Evolutionary conservation across 176 grass and related monocot genomes (phyloP), one percentile per base, ranked within the genome.

Genomic region (Oryza officinalis): DNA sequence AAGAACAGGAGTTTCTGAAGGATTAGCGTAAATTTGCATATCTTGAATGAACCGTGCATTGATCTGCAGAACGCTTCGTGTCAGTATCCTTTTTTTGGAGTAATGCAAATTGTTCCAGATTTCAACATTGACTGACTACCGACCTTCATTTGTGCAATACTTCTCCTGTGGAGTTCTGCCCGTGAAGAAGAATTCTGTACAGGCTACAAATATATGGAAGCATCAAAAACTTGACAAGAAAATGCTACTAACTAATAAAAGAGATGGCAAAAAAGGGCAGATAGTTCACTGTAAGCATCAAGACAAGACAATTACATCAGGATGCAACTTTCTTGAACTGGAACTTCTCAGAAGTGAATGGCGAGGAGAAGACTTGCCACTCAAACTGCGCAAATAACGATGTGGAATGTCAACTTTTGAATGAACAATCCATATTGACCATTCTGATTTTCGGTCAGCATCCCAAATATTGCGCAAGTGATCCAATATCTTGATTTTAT

Each of bases 341-440:
- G 86, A 91, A 84, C 81, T 80, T 73, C 92, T 94, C 72, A 69
- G 87, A 76, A 91, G 85, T 49, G 86, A 80, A 81, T 94, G 94
- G 13, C 85, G 91, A 80, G 94, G 88, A 76, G 90, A 96, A 14
- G 86, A 92, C 17, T 90, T 89, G n/a, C 87, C 82, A 72, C 77
- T 63, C 83, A 86, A 61, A 76, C 87, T 91, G 78, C 70, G 74
- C 87, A 95, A 83, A 52, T 98, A 98, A 33, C 75, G 88, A 71
- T 94, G 90, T 40, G 92, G 90, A 66, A 93, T 91, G 40, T 98
- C 95, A 64, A 93, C 94, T 67, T 94, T 91, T 30, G 95, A 98
- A 90, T 98, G 90, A 80, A 98, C 86, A 33, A 92, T 94, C 92
- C 92, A 95, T 79, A 98, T 94, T 59, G 95, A 94, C 95, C 95